Evolutionary conservation across 148 eudicot species (phyloP).

Genomic region (Gaultheria prostrata): DNA sequence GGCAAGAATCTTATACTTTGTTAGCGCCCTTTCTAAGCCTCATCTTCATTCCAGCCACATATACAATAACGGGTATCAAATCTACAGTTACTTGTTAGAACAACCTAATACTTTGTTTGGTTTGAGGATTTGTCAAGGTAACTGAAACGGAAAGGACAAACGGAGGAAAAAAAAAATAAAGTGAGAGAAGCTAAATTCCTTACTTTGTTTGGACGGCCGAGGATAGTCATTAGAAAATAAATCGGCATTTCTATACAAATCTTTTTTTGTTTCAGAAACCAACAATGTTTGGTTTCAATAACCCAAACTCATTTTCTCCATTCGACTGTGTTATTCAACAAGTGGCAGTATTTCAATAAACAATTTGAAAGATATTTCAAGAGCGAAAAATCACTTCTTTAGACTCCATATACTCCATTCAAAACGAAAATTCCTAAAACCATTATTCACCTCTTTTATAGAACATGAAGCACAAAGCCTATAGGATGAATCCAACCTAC

Average conservation of each 20-base stretch:
- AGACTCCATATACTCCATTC: neutral
- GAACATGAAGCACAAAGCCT: neutral
- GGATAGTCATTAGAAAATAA: neutral
- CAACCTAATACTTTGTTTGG: neutral
- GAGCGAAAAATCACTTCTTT: neutral
- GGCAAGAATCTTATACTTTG: neutral
- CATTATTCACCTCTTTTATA: conserved; percentile 8
- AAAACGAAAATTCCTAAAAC: neutral
- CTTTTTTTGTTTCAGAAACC: neutral
- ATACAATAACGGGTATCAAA: neutral
- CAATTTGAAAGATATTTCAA: neutral
- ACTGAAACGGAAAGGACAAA: neutral
- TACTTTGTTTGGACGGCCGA: neutral
- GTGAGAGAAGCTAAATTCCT: neutral
- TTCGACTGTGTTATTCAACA: neutral
- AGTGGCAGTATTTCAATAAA: neutral
- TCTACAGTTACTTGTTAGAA: neutral
- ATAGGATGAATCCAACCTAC: conserved; percentile 3
- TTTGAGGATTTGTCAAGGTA: neutral
- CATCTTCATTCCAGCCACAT: conserved; percentile 3
- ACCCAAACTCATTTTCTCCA: neutral
- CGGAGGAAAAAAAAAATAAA: neutral
- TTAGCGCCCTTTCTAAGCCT: neutral
- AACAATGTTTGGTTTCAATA: neutral
- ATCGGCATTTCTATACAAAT: neutral